These are phyloP conservation scores for Rosa rugosa DNA, from an alignment of 306 rosid genomes.

Conservation along the genomic window DNA sequence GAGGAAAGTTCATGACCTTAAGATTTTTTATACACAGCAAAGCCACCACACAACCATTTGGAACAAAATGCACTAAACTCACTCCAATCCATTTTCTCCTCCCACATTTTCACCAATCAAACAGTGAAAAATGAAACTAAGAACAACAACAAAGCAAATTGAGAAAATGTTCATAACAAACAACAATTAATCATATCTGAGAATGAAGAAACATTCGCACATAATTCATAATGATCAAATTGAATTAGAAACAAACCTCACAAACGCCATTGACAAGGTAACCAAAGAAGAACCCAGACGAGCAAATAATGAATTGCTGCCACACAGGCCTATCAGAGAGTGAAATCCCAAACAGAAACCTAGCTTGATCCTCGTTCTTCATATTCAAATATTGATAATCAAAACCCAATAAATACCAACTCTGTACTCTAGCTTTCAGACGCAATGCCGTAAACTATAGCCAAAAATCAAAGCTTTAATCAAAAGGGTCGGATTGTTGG, in stretches of 20 bases:
- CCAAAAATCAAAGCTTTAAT: not conserved
- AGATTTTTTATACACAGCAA: not conserved
- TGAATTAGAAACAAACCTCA: conserved; percentile 41
- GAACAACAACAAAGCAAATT: not conserved
- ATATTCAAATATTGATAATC: conserved; percentile 18
- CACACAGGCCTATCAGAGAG: conserved; percentile 47
- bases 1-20: not conserved
- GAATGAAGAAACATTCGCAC: not conserved
- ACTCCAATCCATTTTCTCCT: not conserved
- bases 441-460: conserved; percentile 14
- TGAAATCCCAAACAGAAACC: conserved; percentile 58
- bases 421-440: conserved; percentile 7
- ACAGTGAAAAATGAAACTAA: not conserved
- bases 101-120: conserved; percentile 6
- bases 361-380: conserved; percentile 49
- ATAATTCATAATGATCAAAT: not conserved
- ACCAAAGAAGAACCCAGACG: conserved; percentile 65
- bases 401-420: conserved; percentile 1
- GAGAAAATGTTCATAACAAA: not conserved
- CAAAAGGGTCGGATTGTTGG: not conserved
- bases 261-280: conserved; percentile 66
- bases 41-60: not conserved
- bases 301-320: conserved; percentile 55
- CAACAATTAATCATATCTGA: not conserved
- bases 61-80: not conserved